These are phyloP conservation scores for Pleurozium schreberi DNA, from an alignment of 225 moss, liverwort and hornwort genomes.

Conservation along the genomic window DNA sequence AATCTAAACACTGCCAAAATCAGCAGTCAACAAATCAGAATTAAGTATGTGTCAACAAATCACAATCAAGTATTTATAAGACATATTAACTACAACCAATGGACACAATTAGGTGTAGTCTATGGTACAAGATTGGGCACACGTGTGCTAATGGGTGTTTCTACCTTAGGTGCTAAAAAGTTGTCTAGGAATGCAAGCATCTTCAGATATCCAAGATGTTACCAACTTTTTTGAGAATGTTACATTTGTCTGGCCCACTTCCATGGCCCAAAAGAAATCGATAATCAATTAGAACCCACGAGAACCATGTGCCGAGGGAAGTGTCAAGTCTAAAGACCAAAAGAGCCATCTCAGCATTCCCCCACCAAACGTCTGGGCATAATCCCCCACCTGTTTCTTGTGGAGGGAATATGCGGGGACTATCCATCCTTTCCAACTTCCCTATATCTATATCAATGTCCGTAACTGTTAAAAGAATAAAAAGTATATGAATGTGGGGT, in stretches of 20 bases:
- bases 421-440: not conserved
- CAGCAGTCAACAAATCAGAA: too few relatives aligned
- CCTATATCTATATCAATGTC: not conserved
- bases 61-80: too few relatives aligned
- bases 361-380: not conserved
- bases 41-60: too few relatives aligned
- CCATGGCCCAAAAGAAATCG: not conserved
- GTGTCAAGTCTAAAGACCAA: not conserved
- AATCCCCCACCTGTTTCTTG: not conserved
- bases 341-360: not conserved
- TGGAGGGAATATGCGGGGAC: not conserved
- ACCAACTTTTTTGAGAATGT: not conserved
- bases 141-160: too few relatives aligned
- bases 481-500: not conserved
- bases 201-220: not conserved
- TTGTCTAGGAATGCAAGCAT: not conserved
- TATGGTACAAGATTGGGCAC: too few relatives aligned
- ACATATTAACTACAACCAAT: too few relatives aligned
- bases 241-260: too few relatives aligned
- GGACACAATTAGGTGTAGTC: too few relatives aligned
- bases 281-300: not conserved
- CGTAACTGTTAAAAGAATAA: not conserved
- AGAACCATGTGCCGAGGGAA: not conserved
- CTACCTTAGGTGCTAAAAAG: too few relatives aligned
- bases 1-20: too few relatives aligned